These are phyloP conservation scores for Atalantia buxifolia DNA, from an alignment of 345 rosid genomes.

Conservation along the genomic window DNA sequence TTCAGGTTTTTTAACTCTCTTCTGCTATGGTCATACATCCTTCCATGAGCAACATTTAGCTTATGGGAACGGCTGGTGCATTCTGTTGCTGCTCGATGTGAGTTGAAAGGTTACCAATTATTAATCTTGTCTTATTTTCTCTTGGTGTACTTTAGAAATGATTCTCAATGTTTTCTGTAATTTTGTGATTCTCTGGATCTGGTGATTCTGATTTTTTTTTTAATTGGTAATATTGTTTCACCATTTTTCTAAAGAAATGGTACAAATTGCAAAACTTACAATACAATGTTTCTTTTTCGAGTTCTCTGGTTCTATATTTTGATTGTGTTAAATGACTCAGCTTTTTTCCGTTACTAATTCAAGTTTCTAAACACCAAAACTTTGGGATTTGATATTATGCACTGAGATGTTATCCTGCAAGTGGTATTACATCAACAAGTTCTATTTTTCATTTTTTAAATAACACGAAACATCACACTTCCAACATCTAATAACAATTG, in stretches of 20 bases:
- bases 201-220: constrained; percentile 13
- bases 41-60: constrained; percentile 1
- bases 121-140: constrained; percentile 5
- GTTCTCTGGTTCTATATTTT: not conserved
- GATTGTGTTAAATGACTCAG: not conserved
- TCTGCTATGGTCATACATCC: not conserved
- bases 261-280: not conserved
- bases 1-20: not conserved
- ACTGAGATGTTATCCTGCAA: too few species aligned
- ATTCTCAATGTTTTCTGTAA: not conserved
- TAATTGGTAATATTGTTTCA: not conserved
- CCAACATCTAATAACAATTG: too few species aligned
- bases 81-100: not conserved
- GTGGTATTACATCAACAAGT: too few species aligned
- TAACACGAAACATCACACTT: too few species aligned
- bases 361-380: too few species aligned
- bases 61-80: not conserved
- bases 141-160: not conserved
- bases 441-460: too few species aligned
- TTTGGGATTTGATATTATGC: too few species aligned
- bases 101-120: constrained; percentile 2
- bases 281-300: not conserved
- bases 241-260: constrained; percentile 16
- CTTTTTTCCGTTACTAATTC: too few species aligned
- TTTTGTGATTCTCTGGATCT: constrained; percentile 1